phyloP scores from a whole-genome alignment of 2,329 filamentous ascomycete species.

The Aspergillus nomiae region DNA sequence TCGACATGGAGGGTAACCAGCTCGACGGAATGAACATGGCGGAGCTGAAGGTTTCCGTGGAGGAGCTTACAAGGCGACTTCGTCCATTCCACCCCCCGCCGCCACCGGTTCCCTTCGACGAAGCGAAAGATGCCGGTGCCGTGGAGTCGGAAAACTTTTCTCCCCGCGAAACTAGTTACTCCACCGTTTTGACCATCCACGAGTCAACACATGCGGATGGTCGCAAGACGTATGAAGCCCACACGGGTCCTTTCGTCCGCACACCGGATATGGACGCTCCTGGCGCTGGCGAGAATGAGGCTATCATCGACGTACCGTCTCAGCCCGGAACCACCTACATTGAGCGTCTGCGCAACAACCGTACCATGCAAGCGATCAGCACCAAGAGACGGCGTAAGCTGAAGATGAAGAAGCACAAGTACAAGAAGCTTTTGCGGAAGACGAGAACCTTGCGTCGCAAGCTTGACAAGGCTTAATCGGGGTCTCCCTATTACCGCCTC shows the following conservation, averaged over 20 bases:
- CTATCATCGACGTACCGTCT: conserved; percentile 61
- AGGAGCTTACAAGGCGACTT: conserved; percentile 70
- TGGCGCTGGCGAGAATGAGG: conserved; percentile 28
- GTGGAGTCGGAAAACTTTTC: conserved; percentile 41
- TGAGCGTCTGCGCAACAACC: conserved; percentile 64
- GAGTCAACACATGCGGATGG: conserved; percentile 55
- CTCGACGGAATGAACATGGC: conserved; percentile 54
- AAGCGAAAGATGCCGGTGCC: conserved; percentile 35
- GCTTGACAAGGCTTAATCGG: conserved; percentile 62
- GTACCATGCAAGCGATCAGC: conserved; percentile 76
- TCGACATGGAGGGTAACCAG: conserved; percentile 39
- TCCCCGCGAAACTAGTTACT: conserved; percentile 46
- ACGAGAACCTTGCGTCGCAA: conserved; percentile 87
- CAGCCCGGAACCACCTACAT: conserved; percentile 55
- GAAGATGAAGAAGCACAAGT: conserved; percentile 99
- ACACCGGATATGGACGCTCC: conserved; percentile 42
- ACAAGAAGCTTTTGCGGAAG: conserved; percentile 97
- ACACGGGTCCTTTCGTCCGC: conserved; percentile 52
- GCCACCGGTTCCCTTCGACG: conserved; percentile 64
- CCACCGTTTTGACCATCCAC: conserved; percentile 54
- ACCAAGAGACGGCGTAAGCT: conserved; percentile 90
- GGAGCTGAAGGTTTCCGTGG: conserved; percentile 66
- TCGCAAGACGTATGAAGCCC: conserved; percentile 54
- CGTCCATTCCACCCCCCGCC: conserved; percentile 85
- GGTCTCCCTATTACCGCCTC: conserved; percentile 10